Percentiles rank a stretch among this genome's conserved stretches.
These are phyloP conservation scores for Trichoderma oligosporum DNA, from an alignment of 2,329 filamentous ascomycete genomes.

Conservation along the genomic window DNA sequence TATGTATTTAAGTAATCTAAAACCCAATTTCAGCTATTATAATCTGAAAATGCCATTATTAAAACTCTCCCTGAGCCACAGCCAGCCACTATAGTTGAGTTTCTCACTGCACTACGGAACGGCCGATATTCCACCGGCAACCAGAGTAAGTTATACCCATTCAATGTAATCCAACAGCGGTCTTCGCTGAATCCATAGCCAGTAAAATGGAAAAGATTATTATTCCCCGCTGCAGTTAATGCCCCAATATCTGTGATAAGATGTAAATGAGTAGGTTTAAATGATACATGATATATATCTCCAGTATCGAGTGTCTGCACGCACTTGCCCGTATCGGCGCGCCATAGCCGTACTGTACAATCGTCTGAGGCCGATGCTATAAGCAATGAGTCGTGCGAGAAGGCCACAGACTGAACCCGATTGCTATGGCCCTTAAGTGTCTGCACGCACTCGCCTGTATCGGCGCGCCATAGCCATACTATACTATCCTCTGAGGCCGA, in stretches of 20 bases:
- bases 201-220: background rate
- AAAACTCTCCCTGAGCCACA: background rate
- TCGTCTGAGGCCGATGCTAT: background rate
- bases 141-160: background rate
- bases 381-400: background rate
- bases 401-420: background rate
- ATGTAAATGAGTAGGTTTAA: background rate
- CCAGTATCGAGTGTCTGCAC: background rate
- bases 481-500: background rate
- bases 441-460: background rate
- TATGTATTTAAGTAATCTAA: no score
- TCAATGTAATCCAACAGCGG: background rate
- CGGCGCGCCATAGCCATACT: background rate
- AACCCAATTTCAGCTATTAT: no score
- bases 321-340: background rate
- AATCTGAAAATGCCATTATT: background rate
- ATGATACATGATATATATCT: background rate
- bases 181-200: background rate
- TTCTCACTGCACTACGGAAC: background rate
- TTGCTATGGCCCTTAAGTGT: background rate
- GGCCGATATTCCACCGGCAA: background rate
- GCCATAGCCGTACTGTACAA: background rate
- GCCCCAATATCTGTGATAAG: background rate
- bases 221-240: background rate
- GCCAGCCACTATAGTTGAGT: background rate